Percentiles rank a stretch among this genome's conserved stretches.
Evolutionary conservation across 495 filamentous ascomycete species (phyloP).

Genomic region (Lepraria neglecta): DNA sequence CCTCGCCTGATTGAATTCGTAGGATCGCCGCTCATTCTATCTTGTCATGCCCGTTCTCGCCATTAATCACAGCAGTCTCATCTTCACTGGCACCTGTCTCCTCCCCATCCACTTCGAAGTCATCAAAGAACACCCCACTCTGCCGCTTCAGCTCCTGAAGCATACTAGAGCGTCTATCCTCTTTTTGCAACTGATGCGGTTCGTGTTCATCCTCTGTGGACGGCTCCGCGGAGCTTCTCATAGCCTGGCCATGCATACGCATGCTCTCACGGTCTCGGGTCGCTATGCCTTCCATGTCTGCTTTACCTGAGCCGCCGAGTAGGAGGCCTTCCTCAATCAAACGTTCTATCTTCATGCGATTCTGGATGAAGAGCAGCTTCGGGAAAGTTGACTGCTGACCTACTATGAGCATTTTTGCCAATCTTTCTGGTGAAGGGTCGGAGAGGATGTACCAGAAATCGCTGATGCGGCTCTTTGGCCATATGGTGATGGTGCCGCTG

Average conservation of each 20-base stretch:
- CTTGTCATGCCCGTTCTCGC: conserved; percentile 19
- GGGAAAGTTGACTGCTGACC: conserved; percentile 84
- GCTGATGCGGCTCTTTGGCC: conserved; percentile 65
- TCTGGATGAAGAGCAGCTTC: conserved; percentile 82
- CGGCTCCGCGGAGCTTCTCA: conserved; percentile 13
- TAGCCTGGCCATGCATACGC: conserved; percentile 17
- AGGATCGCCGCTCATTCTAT: background rate
- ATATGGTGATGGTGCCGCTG: conserved; percentile 90
- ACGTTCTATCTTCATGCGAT: conserved; percentile 75
- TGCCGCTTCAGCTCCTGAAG: conserved; percentile 56
- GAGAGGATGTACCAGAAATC: conserved; percentile 84
- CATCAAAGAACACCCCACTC: conserved; percentile 54
- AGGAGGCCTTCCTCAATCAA: conserved; percentile 69
- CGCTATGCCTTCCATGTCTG: conserved; percentile 3
- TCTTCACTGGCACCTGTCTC: conserved; percentile 26
- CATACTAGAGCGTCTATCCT: conserved; percentile 36
- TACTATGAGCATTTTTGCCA: conserved; percentile 80
- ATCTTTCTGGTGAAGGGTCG: conserved; percentile 66
- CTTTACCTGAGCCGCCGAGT: conserved; percentile 37
- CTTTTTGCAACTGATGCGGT: conserved; percentile 26
- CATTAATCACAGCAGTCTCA: conserved; percentile 11
- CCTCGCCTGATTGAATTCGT: background rate
- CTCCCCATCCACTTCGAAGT: conserved; percentile 35
- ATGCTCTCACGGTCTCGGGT: conserved; percentile 7
- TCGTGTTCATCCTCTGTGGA: conserved; percentile 21